A percentile compares a stretch with the other conserved stretches of the same genome.
These are phyloP conservation scores for Trifolium subterraneum DNA, from an alignment of 306 rosid genomes.

Conservation along the genomic window DNA sequence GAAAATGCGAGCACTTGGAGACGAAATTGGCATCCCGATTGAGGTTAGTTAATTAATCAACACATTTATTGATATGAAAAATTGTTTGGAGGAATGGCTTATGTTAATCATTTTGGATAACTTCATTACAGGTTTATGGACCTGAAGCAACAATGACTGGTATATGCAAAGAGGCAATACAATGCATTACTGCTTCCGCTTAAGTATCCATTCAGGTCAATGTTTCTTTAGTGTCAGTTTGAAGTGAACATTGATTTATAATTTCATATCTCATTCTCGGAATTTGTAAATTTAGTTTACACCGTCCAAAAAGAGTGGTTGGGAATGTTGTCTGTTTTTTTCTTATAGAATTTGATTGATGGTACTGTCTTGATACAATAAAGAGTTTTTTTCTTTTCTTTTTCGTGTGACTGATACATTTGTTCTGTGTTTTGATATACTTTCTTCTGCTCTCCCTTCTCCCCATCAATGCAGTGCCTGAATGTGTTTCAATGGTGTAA, in stretches of 20 bases:
- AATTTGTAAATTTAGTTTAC: constrained; percentile 35
- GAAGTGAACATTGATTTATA: constrained; percentile 32
- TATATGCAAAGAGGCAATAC: constrained; percentile 94
- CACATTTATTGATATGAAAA: constrained; percentile 21
- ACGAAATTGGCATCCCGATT: constrained; percentile 86
- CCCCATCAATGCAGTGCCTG: neutral
- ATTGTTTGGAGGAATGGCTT: constrained; percentile 13
- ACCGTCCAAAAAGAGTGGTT: constrained; percentile 14
- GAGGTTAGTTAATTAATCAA: constrained; percentile 59
- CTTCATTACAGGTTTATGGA: constrained; percentile 74
- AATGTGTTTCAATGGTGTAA: too few relatives aligned
- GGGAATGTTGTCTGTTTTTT: constrained; percentile 32
- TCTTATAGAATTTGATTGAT: constrained; percentile 36
- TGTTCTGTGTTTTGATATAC: neutral
- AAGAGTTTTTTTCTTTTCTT: constrained; percentile 23
- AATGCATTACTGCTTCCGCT: constrained; percentile 84
- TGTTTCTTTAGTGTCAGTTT: constrained; percentile 15
- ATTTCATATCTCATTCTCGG: constrained; percentile 26
- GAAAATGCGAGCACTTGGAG: constrained; percentile 86
- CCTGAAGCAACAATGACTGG: constrained; percentile 99
- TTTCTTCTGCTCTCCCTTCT: neutral
- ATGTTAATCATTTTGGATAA: constrained; percentile 19
- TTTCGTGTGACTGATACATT: neutral
- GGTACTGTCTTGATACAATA: constrained; percentile 37
- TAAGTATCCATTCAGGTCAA: constrained; percentile 39